These are phyloP conservation scores for Candida neerlandica DNA, from an alignment of 1,139 yeast species.

Conservation along the genomic window DNA sequence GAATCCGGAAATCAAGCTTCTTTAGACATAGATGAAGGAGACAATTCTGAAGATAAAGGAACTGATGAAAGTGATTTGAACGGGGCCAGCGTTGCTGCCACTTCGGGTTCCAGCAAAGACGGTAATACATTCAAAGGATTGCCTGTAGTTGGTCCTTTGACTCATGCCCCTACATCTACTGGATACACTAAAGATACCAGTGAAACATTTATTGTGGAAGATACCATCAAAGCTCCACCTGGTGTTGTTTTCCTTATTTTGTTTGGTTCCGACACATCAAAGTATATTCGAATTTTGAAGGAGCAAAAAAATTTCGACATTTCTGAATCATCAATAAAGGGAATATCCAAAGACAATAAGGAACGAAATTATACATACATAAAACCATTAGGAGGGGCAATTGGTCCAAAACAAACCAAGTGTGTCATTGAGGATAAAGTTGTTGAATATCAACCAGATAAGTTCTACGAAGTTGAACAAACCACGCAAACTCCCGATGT, in stretches of 20 bases:
- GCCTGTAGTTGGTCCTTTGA: conserved; percentile 39
- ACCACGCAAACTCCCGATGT: conserved; percentile 87
- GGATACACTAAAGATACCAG: conserved; percentile 54
- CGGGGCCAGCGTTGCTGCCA: conserved; percentile 9
- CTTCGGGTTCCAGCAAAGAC: conserved; percentile 11
- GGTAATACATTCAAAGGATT: conserved; percentile 35
- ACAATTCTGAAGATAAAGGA: conserved; percentile 11
- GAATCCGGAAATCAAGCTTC: conserved; percentile 8
- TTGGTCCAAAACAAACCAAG: conserved; percentile 94
- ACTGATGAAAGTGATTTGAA: conserved; percentile 5
- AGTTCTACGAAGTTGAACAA: conserved; percentile 61
- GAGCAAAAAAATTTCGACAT: conserved; percentile 76
- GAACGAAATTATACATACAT: conserved; percentile 68
- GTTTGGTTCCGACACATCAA: conserved; percentile 73
- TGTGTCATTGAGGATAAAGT: conserved; percentile 77
- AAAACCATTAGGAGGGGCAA: conserved; percentile 79
- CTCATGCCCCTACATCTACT: conserved; percentile 39
- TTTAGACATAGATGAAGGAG: conserved; percentile 10
- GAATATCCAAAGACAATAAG: conserved; percentile 29
- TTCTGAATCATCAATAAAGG: conserved; percentile 51
- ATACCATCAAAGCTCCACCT: conserved; percentile 69
- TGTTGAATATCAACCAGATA: conserved; percentile 62
- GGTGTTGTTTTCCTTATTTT: conserved; percentile 73
- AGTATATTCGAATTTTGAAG: conserved; percentile 55
- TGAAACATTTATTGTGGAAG: conserved; percentile 68